These are phyloP conservation scores for Abrus pulchellus DNA, from an alignment of 306 rosid species.

Conservation along the genomic window DNA sequence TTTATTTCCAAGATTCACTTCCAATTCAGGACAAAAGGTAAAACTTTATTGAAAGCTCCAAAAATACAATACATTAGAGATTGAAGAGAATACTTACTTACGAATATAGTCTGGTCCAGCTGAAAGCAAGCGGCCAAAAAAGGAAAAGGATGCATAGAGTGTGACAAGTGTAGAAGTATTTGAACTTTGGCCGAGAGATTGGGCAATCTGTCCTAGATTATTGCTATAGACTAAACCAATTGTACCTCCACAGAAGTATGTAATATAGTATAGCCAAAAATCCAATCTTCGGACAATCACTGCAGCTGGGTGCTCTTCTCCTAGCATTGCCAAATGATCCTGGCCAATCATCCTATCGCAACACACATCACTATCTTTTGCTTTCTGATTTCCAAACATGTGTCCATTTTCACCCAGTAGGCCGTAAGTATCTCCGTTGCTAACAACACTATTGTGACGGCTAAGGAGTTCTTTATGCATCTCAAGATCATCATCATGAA, in stretches of 20 bases:
- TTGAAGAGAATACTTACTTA: slow-evolving; percentile 58
- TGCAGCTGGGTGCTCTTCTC: slow-evolving; percentile 81
- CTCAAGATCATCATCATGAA: slow-evolving; percentile 87
- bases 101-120: slow-evolving; percentile 90
- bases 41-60: slow-evolving; percentile 13
- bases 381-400: slow-evolving; percentile 33
- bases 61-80: not conserved
- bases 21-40: slow-evolving; percentile 14
- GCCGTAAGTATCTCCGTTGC: slow-evolving; percentile 50
- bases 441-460: slow-evolving; percentile 54
- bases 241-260: slow-evolving; percentile 93
- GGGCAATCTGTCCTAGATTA: slow-evolving; percentile 93
- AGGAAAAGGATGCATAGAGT: slow-evolving; percentile 87
- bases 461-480: slow-evolving; percentile 80
- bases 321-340: slow-evolving; percentile 76
- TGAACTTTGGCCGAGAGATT: slow-evolving; percentile 74
- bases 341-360: slow-evolving; percentile 57
- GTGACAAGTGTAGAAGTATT: slow-evolving; percentile 71
- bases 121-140: slow-evolving; percentile 93
- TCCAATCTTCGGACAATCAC: slow-evolving; percentile 70
- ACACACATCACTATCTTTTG: slow-evolving; percentile 46
- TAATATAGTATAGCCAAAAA: slow-evolving; percentile 86
- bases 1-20: slow-evolving; percentile 34
- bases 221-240: slow-evolving; percentile 95
- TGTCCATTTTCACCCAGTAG: slow-evolving; percentile 47